Conservation (phyloP, 257 asterid genomes). For the Petrea volubilis region DNA sequence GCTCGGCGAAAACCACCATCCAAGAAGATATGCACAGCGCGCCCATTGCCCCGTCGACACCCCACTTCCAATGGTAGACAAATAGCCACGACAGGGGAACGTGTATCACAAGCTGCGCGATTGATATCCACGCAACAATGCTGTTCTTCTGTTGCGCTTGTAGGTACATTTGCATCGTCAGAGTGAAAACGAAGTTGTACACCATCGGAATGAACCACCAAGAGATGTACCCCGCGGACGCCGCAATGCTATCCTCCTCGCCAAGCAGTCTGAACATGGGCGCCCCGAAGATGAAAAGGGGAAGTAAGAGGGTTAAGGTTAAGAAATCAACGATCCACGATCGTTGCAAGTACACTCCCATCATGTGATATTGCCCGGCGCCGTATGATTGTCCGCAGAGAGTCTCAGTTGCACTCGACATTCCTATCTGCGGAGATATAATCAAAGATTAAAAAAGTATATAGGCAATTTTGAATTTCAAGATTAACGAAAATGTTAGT, state of each 20-base stretch:
- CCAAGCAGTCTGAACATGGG: slow-evolving; percentile 55
- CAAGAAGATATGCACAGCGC: slow-evolving; percentile 56
- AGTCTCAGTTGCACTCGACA: slow-evolving; percentile 84
- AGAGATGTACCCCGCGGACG: slow-evolving; percentile 54
- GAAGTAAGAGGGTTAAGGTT: slow-evolving; percentile 51
- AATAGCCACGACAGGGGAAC: slow-evolving; percentile 64
- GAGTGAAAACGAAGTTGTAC: slow-evolving; percentile 53
- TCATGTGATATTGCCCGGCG: slow-evolving; percentile 70
- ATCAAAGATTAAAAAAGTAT: not conserved
- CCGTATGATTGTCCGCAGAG: slow-evolving; percentile 82
- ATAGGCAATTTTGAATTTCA: not conserved
- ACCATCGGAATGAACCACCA: slow-evolving; percentile 65
- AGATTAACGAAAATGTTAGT: not conserved
- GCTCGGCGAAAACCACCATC: slow-evolving; percentile 39
- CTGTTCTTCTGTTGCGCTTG: slow-evolving; percentile 77
- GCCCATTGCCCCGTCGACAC: slow-evolving; percentile 63
- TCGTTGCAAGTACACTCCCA: slow-evolving; percentile 73
- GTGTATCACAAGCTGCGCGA: slow-evolving; percentile 47
- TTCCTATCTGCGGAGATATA: slow-evolving; percentile 49
- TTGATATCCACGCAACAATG: slow-evolving; percentile 55
- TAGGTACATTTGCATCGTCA: slow-evolving; percentile 72
- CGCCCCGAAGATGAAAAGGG: slow-evolving; percentile 52
- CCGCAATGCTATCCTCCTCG: slow-evolving; percentile 41
- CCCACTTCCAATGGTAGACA: slow-evolving; percentile 44
- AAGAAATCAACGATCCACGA: slow-evolving; percentile 73